Percentiles rank a stretch among this genome's conserved stretches.
These are phyloP conservation scores for Apiospora hydei DNA, from an alignment of 2,329 filamentous ascomycete genomes.

Conservation along the genomic window DNA sequence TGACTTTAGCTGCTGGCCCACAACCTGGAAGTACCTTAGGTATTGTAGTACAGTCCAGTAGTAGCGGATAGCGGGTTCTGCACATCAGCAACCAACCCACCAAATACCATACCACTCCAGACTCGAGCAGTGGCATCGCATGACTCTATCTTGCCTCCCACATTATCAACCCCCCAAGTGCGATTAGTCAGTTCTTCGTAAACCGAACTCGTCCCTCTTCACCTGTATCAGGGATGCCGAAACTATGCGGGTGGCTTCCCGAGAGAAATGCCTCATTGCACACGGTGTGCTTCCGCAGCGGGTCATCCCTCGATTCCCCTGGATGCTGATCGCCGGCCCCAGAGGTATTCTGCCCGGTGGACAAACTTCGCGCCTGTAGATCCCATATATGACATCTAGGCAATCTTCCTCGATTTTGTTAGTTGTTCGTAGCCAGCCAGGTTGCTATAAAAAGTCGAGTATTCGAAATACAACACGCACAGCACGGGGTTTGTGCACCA, in stretches of 20 bases:
- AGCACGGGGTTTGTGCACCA: not conserved
- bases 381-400: not conserved
- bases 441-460: not conserved
- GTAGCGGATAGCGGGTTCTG: not conserved
- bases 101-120: not conserved
- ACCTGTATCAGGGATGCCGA: not conserved
- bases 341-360: not conserved
- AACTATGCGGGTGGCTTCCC: not conserved
- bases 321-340: not conserved
- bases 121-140: not conserved
- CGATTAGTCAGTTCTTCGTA: slow-evolving; percentile 20
- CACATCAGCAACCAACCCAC: not conserved
- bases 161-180: not conserved
- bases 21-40: not conserved
- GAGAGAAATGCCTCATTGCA: slow-evolving; percentile 13
- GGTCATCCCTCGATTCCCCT: not conserved
- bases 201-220: not conserved
- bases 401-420: not conserved
- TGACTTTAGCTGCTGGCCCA: not conserved
- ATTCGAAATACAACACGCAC: not conserved
- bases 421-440: no score
- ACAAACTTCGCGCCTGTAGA: not conserved
- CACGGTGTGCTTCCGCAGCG: not conserved
- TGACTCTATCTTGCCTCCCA: not conserved
- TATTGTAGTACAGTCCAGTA: no score